Evolutionary conservation across 257 asterid genomes (phyloP).

Genomic region (Capsicum pubescens): DNA sequence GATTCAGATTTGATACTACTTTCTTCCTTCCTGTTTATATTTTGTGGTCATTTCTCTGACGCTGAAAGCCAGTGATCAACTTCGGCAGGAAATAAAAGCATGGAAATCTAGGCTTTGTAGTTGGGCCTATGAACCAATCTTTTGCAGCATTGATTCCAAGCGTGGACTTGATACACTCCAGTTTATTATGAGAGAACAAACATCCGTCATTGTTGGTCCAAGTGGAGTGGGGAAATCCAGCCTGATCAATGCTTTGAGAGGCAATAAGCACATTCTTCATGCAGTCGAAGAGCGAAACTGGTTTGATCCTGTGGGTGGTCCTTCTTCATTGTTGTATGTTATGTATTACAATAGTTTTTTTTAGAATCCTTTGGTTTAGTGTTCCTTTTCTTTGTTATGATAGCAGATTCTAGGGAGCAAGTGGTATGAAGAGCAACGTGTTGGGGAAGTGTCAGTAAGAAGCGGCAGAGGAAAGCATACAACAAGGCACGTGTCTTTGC

Average conservation of each 20-base stretch:
- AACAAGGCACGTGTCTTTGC: conserved; percentile 84
- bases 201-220: conserved; percentile 90
- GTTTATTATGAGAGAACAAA: conserved; percentile 75
- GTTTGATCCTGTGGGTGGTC: conserved; percentile 64
- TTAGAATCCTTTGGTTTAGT: conserved; percentile 23
- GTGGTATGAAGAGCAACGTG: conserved; percentile 93
- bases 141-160: conserved; percentile 78
- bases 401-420: conserved; percentile 76
- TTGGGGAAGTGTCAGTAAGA: conserved; percentile 88
- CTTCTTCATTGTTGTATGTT: conserved; percentile 21
- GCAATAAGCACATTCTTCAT: conserved; percentile 47
- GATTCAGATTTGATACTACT: conserved; percentile 13
- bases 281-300: conserved; percentile 53
- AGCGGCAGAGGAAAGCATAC: conserved; percentile 98
- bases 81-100: conserved; percentile 56
- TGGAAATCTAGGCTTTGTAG: conserved; percentile 82
- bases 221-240: conserved; percentile 99
- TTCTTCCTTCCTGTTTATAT: not conserved
- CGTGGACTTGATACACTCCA: conserved; percentile 79
- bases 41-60: conserved; percentile 31
- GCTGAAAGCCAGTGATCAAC: conserved; percentile 25
- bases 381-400: conserved; percentile 23
- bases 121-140: conserved; percentile 89
- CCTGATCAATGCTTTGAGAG: conserved; percentile 84
- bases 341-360: conserved; percentile 25